A percentile compares a stretch with the other conserved stretches of the same genome.
These are phyloP conservation scores for Bipolaris sorokiniana DNA, from an alignment of 2,329 filamentous ascomycete species.

Conservation along the genomic window DNA sequence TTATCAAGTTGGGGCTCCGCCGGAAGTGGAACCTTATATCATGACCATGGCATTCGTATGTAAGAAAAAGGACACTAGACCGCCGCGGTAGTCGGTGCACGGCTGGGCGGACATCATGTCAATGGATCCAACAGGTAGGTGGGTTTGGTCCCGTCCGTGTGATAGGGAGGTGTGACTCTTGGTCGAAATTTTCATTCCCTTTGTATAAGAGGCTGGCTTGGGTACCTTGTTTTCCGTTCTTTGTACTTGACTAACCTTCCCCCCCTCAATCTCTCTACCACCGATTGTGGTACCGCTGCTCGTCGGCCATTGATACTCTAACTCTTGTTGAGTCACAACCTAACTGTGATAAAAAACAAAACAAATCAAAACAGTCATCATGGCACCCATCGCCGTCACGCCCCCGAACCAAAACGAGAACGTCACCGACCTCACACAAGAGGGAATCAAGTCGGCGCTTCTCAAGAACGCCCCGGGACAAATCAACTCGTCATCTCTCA, in stretches of 20 bases:
- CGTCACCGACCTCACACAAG: conserved; percentile 39
- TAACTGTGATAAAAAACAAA: neutral
- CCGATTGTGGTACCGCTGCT: neutral
- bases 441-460: conserved; percentile 42
- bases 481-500: conserved; percentile 32
- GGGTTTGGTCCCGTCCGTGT: conserved; percentile 25
- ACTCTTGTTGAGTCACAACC: neutral
- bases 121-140: conserved; percentile 13
- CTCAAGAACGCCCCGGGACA: conserved; percentile 41
- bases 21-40: conserved; percentile 24
- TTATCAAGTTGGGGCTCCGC: neutral
- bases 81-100: conserved; percentile 17
- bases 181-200: conserved; percentile 20
- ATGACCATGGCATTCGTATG: conserved; percentile 13
- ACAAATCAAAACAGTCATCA: conserved; percentile 10
- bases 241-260: conserved; percentile 1
- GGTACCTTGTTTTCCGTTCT: conserved; percentile 2
- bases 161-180: conserved; percentile 39
- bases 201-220: conserved; percentile 25
- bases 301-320: neutral
- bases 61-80: conserved; percentile 14
- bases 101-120: conserved; percentile 20
- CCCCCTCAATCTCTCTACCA: neutral
- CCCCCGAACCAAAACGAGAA: conserved; percentile 36
- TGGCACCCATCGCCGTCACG: conserved; percentile 44